Evolutionary conservation across 805 yeast species (phyloP).

Genomic region (Kluyveromyces dobzhanskii): DNA sequence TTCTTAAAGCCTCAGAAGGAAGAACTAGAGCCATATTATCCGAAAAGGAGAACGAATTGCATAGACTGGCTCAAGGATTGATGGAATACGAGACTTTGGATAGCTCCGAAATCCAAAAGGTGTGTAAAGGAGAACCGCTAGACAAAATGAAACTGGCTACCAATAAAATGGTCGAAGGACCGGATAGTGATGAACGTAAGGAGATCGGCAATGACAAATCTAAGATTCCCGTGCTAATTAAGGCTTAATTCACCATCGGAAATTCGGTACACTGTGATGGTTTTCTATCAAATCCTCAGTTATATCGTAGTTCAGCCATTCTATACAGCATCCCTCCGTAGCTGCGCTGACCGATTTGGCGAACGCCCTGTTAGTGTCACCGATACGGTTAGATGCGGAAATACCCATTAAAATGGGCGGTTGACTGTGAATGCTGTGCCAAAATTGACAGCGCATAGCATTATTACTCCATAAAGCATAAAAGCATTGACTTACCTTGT

Average conservation of each 20-base stretch:
- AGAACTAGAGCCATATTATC: constrained; percentile 65
- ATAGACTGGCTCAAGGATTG: constrained; percentile 84
- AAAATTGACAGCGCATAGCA: no score
- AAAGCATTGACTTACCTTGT: neutral
- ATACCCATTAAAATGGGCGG: no score
- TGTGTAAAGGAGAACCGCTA: constrained; percentile 72
- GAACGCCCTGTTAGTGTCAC: no score
- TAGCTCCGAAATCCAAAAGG: constrained; percentile 79
- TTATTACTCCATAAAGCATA: neutral
- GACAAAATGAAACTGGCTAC: constrained; percentile 60
- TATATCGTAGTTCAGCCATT: no score
- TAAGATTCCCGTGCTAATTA: constrained; percentile 25
- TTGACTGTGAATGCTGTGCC: no score
- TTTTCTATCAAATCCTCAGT: no score
- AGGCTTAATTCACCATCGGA: constrained; percentile 10
- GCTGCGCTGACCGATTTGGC: no score
- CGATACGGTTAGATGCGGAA: no score
- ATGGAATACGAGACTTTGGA: constrained; percentile 93
- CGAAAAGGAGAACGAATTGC: constrained; percentile 60
- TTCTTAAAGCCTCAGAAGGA: constrained; percentile 66
- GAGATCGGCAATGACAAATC: constrained; percentile 29
- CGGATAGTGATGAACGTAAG: constrained; percentile 38
- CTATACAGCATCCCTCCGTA: no score
- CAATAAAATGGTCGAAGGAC: constrained; percentile 64
- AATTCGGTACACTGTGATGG: no score